Conservation (phyloP, 2,329 filamentous ascomycete genomes). For the Fusarium lateritium region DNA sequence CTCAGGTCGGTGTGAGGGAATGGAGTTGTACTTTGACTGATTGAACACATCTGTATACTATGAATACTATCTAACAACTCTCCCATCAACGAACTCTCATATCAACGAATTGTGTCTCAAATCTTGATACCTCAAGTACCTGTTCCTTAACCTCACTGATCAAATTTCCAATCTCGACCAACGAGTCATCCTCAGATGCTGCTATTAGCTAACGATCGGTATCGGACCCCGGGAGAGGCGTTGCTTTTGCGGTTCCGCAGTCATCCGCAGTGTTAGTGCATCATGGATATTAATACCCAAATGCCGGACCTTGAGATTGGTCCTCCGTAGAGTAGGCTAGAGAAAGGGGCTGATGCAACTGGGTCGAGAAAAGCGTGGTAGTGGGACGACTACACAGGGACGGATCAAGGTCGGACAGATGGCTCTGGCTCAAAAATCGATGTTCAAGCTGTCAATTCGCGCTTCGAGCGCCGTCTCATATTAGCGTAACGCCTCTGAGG, state of each 20-base stretch:
- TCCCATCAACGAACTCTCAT: fast-evolving
- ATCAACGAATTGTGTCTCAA: too few species aligned
- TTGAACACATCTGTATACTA: not conserved
- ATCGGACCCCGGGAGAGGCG: not conserved
- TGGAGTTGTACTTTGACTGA: not conserved
- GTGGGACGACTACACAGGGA: not conserved
- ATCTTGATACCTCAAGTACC: not conserved
- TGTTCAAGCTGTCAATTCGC: not conserved
- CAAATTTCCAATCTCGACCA: not conserved
- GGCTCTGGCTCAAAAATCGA: not conserved
- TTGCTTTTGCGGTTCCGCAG: conserved; percentile 40
- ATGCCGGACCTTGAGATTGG: not conserved
- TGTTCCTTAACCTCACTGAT: not conserved
- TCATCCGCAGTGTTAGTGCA: conserved; percentile 25
- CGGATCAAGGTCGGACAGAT: conserved; percentile 13
- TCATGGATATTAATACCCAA: not conserved
- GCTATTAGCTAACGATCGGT: not conserved
- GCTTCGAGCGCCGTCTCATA: not conserved
- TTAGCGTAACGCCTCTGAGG: not conserved
- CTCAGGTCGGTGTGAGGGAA: not conserved
- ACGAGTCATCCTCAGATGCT: not conserved
- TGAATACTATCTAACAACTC: not conserved
- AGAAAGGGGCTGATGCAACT: conserved; percentile 1
- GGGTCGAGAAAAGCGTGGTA: conserved; percentile 21
- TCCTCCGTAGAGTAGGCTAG: not conserved